Percentiles rank a stretch among this genome's conserved stretches.
Conservation (phyloP, 2,329 filamentous ascomycete genomes). For the Fonsecaea erecta region DNA sequence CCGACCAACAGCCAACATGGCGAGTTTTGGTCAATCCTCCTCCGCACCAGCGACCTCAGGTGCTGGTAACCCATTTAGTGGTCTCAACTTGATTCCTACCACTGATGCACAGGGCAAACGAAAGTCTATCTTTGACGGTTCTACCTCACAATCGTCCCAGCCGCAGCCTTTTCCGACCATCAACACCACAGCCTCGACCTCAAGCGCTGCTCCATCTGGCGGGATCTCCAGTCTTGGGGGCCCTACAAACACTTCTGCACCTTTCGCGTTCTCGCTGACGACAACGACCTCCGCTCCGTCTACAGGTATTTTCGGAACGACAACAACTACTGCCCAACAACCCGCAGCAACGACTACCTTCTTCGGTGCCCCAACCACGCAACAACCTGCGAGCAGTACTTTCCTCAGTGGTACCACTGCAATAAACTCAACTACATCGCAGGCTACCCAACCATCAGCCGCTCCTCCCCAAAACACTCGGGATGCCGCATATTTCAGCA, state of each 20-base stretch:
- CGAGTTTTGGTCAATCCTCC: conserved; percentile 32
- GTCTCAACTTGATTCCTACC: conserved; percentile 34
- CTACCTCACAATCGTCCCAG: conserved; percentile 29
- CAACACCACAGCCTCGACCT: conserved; percentile 12
- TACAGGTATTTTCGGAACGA: conserved; percentile 27
- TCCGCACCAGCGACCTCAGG: conserved; percentile 23
- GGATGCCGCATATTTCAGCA: conserved; percentile 66
- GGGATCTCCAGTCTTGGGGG: conserved; percentile 28
- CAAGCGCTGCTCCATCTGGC: conserved; percentile 20
- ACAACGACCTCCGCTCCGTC: conserved; percentile 29
- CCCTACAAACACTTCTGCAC: conserved; percentile 9
- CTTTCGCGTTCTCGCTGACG: conserved; percentile 25
- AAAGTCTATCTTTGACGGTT: conserved; percentile 37
- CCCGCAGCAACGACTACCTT: conserved; percentile 21
- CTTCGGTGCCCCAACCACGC: conserved; percentile 25
- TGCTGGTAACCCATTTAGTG: conserved; percentile 26
- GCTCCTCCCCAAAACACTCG: conserved; percentile 23
- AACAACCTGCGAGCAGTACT: conserved; percentile 18
- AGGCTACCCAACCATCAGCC: conserved; percentile 20
- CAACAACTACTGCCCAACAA: conserved; percentile 23
- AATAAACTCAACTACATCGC: conserved; percentile 7
- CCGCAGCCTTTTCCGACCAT: conserved; percentile 21
- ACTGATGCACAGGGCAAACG: conserved; percentile 35
- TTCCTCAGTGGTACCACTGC: conserved; percentile 19
- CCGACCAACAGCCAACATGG: conserved; percentile 26